These are phyloP conservation scores for Ulota crispa DNA, from an alignment of 225 moss, liverwort and hornwort species.

Conservation along the genomic window DNA sequence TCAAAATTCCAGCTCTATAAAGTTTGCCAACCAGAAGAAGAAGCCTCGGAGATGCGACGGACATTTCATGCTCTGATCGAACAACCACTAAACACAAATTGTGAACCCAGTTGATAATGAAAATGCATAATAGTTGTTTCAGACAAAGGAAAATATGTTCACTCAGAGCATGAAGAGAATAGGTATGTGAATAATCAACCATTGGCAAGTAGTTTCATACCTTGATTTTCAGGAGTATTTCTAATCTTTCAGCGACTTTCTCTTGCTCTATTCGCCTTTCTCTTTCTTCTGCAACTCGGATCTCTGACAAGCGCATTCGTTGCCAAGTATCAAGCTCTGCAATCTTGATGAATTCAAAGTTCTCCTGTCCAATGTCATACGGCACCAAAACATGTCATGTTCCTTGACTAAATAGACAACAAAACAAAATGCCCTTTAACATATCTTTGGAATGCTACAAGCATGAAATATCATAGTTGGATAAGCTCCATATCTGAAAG, in stretches of 20 bases:
- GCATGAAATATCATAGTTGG: background rate
- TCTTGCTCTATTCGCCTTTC: conserved; percentile 39
- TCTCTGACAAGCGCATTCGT: conserved; percentile 44
- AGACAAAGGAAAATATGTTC: background rate
- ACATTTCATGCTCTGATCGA: background rate
- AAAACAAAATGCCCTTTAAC: accelerated
- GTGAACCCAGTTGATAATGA: background rate
- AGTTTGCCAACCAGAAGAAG: background rate
- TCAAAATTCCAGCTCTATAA: background rate
- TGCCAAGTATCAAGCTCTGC: conserved; percentile 47
- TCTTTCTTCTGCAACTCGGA: conserved; percentile 42
- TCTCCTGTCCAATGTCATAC: conserved; percentile 33
- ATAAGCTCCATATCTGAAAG: background rate
- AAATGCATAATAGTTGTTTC: background rate
- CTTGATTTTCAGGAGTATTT: conserved; percentile 36
- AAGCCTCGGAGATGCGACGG: background rate
- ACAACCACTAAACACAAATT: background rate
- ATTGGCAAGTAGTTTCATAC: conserved; percentile 2
- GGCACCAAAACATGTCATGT: background rate
- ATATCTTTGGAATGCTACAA: background rate
- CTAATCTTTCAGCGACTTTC: background rate
- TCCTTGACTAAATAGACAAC: background rate
- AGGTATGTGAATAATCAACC: background rate
- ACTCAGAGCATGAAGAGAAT: background rate
- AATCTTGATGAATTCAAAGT: conserved; percentile 49